These are phyloP conservation scores for Xerocomellus amylosporus DNA, from an alignment of 768 basidiomycete species.

Conservation along the genomic window DNA sequence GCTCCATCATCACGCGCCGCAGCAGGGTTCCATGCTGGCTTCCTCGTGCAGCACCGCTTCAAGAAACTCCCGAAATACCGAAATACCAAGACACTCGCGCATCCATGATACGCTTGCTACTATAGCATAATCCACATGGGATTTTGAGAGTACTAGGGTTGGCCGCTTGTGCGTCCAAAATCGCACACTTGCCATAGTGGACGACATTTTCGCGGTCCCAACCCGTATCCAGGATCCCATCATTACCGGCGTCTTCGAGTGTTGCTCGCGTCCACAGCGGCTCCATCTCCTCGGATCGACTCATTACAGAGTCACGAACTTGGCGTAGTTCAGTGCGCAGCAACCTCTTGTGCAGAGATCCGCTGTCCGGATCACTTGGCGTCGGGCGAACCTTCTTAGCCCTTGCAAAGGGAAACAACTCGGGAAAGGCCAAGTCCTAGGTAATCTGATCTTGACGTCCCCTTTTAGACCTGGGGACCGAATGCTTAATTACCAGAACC, in stretches of 20 bases:
- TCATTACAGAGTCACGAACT: background rate
- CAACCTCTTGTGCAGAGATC: background rate
- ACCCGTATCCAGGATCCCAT: too few species aligned
- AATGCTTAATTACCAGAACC: background rate
- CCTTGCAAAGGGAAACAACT: background rate
- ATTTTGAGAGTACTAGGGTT: too few species aligned
- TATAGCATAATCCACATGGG: too few species aligned
- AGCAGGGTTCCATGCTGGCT: background rate
- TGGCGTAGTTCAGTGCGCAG: background rate
- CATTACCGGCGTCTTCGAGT: background rate
- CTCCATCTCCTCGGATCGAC: slow-evolving; percentile 1
- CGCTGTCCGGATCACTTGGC: background rate
- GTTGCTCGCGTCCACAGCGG: background rate
- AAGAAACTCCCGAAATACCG: background rate
- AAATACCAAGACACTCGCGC: background rate
- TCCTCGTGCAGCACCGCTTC: slow-evolving; percentile 1
- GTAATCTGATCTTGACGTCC: background rate
- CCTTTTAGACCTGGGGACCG: too few species aligned
- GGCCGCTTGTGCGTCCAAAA: too few species aligned
- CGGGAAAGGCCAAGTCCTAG: background rate
- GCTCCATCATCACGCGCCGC: background rate
- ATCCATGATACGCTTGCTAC: background rate
- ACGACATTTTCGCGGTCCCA: too few species aligned
- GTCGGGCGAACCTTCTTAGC: background rate
- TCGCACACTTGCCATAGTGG: too few species aligned